Conservation (phyloP, 768 basidiomycete species). For the Cantharellus anzutake region DNA sequence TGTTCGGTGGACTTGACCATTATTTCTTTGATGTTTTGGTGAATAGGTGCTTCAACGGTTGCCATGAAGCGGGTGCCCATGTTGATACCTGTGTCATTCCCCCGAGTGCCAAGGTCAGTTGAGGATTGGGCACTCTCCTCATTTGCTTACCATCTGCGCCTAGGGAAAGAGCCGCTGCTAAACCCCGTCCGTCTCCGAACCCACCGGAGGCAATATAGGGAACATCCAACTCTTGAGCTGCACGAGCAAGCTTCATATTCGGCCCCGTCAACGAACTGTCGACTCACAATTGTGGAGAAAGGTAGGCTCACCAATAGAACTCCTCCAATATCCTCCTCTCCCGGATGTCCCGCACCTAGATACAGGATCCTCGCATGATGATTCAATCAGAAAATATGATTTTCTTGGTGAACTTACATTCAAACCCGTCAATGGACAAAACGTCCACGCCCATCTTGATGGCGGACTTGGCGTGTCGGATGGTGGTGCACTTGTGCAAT, state of each 20-base stretch:
- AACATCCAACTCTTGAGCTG: constrained; percentile 60
- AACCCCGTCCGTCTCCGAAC: constrained; percentile 67
- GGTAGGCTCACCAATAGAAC: constrained; percentile 46
- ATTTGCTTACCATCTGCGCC: constrained; percentile 47
- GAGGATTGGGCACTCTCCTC: not conserved
- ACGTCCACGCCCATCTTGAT: constrained; percentile 69
- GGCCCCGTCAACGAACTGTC: not conserved
- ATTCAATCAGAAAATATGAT: not conserved
- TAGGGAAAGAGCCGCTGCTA: constrained; percentile 63
- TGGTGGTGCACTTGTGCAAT: constrained; percentile 79
- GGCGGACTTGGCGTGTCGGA: constrained; percentile 68
- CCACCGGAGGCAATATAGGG: constrained; percentile 89
- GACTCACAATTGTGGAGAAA: not conserved
- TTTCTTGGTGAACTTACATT: constrained; percentile 33
- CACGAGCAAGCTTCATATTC: constrained; percentile 53
- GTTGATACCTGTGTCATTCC: constrained; percentile 49
- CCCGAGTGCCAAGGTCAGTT: not conserved
- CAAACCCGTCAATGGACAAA: constrained; percentile 78
- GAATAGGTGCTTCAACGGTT: constrained; percentile 74
- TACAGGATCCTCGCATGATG: not conserved
- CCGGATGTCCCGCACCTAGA: constrained; percentile 83
- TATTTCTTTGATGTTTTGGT: constrained; percentile 76
- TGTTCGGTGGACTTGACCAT: constrained; percentile 69
- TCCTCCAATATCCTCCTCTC: constrained; percentile 84
- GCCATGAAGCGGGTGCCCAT: constrained; percentile 91